Evolutionary conservation across 2,329 filamentous ascomycete genomes (phyloP).

Genomic region (Botryosphaeria dothidea): DNA sequence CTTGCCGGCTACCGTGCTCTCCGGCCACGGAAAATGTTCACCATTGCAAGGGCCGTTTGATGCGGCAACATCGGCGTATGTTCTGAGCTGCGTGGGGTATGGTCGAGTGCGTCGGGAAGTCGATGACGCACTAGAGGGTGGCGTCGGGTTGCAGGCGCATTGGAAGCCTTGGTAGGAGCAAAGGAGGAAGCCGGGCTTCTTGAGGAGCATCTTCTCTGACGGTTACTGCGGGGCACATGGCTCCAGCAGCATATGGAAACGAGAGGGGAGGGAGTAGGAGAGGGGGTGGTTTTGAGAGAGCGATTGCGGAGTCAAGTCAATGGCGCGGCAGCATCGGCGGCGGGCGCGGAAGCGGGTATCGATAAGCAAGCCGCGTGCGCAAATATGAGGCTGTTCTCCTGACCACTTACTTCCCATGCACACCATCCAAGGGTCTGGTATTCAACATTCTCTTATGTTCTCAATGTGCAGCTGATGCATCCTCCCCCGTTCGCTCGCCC

Average conservation of each 20-base stretch:
- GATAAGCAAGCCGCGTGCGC: neutral
- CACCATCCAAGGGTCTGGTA: neutral
- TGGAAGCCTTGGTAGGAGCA: conserved; percentile 30
- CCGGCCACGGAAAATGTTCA: conserved; percentile 33
- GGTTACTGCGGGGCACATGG: conserved; percentile 14
- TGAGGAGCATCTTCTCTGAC: conserved; percentile 38
- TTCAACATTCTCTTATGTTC: neutral
- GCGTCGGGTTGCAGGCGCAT: conserved; percentile 24
- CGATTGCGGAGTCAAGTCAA: conserved; percentile 11
- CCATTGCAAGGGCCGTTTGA: conserved; percentile 17
- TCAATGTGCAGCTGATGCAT: neutral
- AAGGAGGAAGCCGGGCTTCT: conserved; percentile 34
- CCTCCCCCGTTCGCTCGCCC: neutral
- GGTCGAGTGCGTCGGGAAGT: conserved; percentile 31
- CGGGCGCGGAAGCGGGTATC: neutral
- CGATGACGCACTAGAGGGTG: conserved; percentile 44
- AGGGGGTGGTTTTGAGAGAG: neutral
- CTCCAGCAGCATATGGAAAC: neutral
- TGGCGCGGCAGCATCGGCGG: conserved; percentile 6
- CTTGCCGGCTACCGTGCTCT: conserved; percentile 36
- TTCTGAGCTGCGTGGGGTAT: conserved; percentile 27
- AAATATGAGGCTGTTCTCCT: neutral
- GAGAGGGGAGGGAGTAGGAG: neutral
- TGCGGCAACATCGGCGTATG: conserved; percentile 31
- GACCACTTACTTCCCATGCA: neutral